A percentile compares a stretch with the other conserved stretches of the same genome.
These are phyloP conservation scores for Arctium lappa DNA, from an alignment of 129 eudicot genomes.

Conservation along the genomic window DNA sequence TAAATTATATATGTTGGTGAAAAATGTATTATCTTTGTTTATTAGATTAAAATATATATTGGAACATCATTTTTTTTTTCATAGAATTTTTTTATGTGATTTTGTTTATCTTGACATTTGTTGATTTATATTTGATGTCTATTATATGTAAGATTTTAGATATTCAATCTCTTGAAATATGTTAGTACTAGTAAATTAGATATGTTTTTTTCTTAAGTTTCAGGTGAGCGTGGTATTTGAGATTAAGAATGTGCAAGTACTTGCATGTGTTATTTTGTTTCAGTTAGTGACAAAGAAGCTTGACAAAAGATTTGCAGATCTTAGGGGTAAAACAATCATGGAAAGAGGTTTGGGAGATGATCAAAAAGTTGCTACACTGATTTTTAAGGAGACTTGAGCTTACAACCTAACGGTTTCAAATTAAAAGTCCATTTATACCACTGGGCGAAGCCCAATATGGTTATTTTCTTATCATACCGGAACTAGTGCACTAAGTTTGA, in stretches of 20 bases:
- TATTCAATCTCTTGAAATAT: neutral
- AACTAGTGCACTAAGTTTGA: too few species aligned
- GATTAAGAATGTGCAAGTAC: neutral
- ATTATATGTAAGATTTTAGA: neutral
- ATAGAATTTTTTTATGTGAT: neutral
- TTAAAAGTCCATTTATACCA: too few species aligned
- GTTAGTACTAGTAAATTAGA: neutral
- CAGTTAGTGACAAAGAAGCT: too few species aligned
- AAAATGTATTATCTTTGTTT: neutral
- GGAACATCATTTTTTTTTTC: neutral
- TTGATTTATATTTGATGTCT: neutral
- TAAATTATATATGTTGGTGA: neutral
- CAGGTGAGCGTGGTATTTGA: neutral
- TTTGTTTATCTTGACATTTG: neutral
- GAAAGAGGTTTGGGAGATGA: constrained; percentile 76
- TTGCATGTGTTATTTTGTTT: too few species aligned
- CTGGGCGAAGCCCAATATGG: too few species aligned
- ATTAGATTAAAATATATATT: neutral
- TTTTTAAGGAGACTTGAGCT: too few species aligned
- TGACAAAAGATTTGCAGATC: too few species aligned
- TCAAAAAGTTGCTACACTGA: too few species aligned
- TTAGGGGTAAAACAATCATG: too few species aligned
- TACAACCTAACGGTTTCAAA: too few species aligned
- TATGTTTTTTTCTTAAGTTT: neutral
- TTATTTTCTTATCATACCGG: too few species aligned